phyloP scores from a whole-genome alignment of 2,329 filamentous ascomycete species.

The Apiospora marii region DNA sequence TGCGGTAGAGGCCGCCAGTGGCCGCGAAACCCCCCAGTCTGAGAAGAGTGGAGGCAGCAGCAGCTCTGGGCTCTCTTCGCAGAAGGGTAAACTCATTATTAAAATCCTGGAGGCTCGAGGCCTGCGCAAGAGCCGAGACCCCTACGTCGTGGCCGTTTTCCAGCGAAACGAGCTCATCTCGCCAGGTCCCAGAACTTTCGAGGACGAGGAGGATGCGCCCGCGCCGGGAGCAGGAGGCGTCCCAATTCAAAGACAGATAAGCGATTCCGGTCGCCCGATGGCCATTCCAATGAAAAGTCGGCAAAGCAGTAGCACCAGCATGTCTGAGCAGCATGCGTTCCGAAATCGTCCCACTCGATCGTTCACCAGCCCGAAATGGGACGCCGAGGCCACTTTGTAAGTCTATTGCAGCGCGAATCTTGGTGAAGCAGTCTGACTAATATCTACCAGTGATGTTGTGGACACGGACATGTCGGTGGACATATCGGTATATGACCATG shows the following conservation, averaged over 20 bases:
- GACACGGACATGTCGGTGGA: slow-evolving; percentile 90
- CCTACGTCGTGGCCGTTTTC: slow-evolving; percentile 96
- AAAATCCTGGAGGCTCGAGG: slow-evolving; percentile 88
- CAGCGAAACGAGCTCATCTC: slow-evolving; percentile 97
- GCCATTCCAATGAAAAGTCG: slow-evolving; percentile 97
- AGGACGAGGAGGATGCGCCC: slow-evolving; percentile 67
- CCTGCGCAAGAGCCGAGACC: slow-evolving; percentile 82
- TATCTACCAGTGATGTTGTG: slow-evolving; percentile 79
- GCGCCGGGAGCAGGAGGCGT: slow-evolving; percentile 63
- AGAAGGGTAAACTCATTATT: slow-evolving; percentile 89
- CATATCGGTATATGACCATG: slow-evolving; percentile 90
- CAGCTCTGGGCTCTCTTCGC: slow-evolving; percentile 53
- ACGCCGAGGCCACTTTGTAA: slow-evolving; percentile 94
- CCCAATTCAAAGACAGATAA: slow-evolving; percentile 74
- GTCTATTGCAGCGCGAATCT: slow-evolving; percentile 45
- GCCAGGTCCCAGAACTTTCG: slow-evolving; percentile 73
- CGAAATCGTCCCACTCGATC: slow-evolving; percentile 64
- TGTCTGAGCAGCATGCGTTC: slow-evolving; percentile 69
- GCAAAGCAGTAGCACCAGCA: slow-evolving; percentile 94
- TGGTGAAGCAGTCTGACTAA: slow-evolving; percentile 27
- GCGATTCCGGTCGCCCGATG: slow-evolving; percentile 85
- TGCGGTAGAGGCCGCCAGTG: slow-evolving; percentile 53
- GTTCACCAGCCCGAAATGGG: slow-evolving; percentile 90
- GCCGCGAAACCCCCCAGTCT: slow-evolving; percentile 61
- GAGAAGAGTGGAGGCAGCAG: slow-evolving; percentile 64